These are phyloP conservation scores for Astrocystis sublimbata DNA, from an alignment of 495 filamentous ascomycete species.

Conservation along the genomic window DNA sequence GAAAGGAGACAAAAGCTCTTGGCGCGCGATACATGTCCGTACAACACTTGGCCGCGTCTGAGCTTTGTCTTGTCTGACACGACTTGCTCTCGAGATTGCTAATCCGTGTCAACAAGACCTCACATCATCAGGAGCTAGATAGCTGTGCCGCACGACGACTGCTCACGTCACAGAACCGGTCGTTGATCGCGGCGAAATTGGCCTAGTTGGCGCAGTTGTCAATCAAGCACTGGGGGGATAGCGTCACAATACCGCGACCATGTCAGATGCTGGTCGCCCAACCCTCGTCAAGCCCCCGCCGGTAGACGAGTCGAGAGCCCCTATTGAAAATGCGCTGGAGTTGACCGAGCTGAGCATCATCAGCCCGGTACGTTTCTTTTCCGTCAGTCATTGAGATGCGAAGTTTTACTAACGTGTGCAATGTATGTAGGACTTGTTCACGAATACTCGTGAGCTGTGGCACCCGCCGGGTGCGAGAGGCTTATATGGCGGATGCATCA, in stretches of 20 bases:
- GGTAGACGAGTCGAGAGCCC: conserved; percentile 67
- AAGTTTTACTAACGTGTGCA: neutral
- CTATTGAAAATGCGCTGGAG: conserved; percentile 87
- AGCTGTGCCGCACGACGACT: neutral
- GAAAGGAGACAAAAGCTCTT: neutral
- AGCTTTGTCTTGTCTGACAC: conserved; percentile 1
- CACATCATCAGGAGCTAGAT: too few relatives aligned
- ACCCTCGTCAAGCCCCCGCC: conserved; percentile 80
- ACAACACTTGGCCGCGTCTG: too few relatives aligned
- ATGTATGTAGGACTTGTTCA: conserved; percentile 73
- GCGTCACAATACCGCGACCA: neutral
- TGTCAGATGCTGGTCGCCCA: conserved; percentile 23
- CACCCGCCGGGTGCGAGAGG: conserved; percentile 88
- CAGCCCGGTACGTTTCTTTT: conserved; percentile 61
- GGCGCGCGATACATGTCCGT: neutral
- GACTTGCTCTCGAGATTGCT: neutral
- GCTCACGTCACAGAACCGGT: neutral
- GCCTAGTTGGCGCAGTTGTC: neutral
- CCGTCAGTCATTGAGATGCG: conserved; percentile 1
- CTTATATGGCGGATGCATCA: conserved; percentile 89
- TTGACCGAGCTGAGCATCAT: conserved; percentile 78
- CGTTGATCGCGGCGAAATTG: neutral
- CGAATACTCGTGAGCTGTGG: conserved; percentile 87
- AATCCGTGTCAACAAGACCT: too few relatives aligned
- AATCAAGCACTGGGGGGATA: too few relatives aligned